These are phyloP conservation scores for Suillus variegatus DNA, from an alignment of 768 basidiomycete genomes.

Conservation along the genomic window DNA sequence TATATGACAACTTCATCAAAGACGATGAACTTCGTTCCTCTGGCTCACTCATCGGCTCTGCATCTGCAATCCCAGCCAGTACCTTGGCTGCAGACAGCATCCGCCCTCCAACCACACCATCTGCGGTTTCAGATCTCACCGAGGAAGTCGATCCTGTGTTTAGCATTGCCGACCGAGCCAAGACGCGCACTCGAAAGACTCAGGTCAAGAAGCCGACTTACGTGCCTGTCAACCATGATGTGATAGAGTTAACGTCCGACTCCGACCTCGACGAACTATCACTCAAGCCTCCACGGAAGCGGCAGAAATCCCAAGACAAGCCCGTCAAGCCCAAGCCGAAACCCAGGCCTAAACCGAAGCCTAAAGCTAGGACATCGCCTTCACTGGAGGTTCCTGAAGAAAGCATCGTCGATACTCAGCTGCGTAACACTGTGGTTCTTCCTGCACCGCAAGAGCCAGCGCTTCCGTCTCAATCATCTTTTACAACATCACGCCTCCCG, in stretches of 20 bases:
- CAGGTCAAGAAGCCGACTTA: constrained; percentile 18
- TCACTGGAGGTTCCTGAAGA: neutral
- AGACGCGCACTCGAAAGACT: constrained; percentile 48
- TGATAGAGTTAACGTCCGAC: constrained; percentile 50
- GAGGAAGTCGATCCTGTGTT: constrained; percentile 26
- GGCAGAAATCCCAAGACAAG: constrained; percentile 32
- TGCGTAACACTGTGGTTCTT: constrained; percentile 25
- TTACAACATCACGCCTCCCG: constrained; percentile 27
- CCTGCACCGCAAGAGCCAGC: constrained; percentile 32
- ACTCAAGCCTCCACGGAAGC: constrained; percentile 31
- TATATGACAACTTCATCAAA: constrained; percentile 2
- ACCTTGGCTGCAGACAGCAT: constrained; percentile 24
- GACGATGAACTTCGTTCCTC: constrained; percentile 10
- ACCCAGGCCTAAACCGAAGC: constrained; percentile 27
- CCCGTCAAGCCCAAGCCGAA: constrained; percentile 26
- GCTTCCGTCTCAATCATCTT: constrained; percentile 35
- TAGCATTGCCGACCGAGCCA: constrained; percentile 59
- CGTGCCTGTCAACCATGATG: constrained; percentile 22
- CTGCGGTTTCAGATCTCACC: constrained; percentile 11
- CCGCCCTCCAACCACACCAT: constrained; percentile 16
- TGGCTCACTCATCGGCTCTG: constrained; percentile 24
- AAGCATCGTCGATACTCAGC: constrained; percentile 19
- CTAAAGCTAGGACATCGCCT: constrained; percentile 17
- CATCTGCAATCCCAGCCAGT: constrained; percentile 15
- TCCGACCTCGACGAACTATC: constrained; percentile 38